Percentiles rank a stretch among this genome's conserved stretches.
These are phyloP conservation scores for Chaetomium fimeti DNA, from an alignment of 495 filamentous ascomycete species.

Conservation along the genomic window DNA sequence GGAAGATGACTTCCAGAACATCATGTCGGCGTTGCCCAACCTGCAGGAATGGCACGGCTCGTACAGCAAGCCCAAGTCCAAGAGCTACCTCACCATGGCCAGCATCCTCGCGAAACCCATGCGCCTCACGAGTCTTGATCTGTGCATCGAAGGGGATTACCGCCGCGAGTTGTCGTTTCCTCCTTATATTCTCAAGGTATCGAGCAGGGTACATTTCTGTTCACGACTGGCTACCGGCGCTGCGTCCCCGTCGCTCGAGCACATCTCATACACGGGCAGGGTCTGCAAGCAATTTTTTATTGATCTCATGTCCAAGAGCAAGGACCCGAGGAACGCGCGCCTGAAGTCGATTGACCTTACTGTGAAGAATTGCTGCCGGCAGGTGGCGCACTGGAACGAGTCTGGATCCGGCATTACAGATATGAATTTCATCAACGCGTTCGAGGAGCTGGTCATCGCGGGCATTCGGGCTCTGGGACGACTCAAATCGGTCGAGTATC, in stretches of 20 bases:
- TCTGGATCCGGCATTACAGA: slow-evolving; percentile 63
- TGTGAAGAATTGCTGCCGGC: slow-evolving; percentile 67
- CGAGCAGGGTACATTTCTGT: slow-evolving; percentile 57
- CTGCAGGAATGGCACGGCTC: slow-evolving; percentile 68
- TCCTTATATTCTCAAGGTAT: slow-evolving; percentile 54
- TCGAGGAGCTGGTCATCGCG: slow-evolving; percentile 61
- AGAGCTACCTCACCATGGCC: slow-evolving; percentile 65
- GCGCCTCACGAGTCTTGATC: slow-evolving; percentile 58
- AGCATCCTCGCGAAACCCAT: slow-evolving; percentile 53
- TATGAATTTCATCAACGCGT: slow-evolving; percentile 63
- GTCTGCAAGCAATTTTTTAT: slow-evolving; percentile 60
- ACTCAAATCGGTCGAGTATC: slow-evolving; percentile 53
- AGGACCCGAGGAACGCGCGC: slow-evolving; percentile 43
- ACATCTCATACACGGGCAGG: slow-evolving; percentile 65
- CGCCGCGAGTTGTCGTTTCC: slow-evolving; percentile 57
- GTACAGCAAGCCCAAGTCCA: slow-evolving; percentile 66
- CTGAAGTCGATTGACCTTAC: slow-evolving; percentile 65
- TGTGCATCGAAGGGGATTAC: slow-evolving; percentile 67
- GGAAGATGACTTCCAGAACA: slow-evolving; percentile 59
- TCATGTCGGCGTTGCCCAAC: slow-evolving; percentile 60
- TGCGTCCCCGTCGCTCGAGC: slow-evolving; percentile 57
- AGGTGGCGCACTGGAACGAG: slow-evolving; percentile 54
- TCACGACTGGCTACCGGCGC: slow-evolving; percentile 52
- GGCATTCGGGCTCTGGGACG: slow-evolving; percentile 57
- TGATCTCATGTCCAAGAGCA: slow-evolving; percentile 44